phyloP scores from a whole-genome alignment of 192 early-diverging fungal genomes.

The Coemansia sp. region DNA sequence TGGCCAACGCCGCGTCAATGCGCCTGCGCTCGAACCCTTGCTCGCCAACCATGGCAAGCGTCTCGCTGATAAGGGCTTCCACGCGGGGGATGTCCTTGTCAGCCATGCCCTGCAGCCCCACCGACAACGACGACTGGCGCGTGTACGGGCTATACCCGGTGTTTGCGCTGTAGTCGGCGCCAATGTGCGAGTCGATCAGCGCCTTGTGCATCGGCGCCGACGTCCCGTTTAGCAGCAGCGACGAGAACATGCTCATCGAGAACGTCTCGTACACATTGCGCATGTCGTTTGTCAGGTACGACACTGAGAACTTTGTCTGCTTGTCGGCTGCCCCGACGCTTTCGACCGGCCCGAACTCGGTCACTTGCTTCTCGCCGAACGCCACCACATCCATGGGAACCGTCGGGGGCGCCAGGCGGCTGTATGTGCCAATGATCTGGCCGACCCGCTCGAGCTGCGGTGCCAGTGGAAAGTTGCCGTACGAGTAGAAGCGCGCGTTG shows the following conservation, averaged over 20 bases:
- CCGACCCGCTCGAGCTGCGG: constrained; percentile 75
- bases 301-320: constrained; percentile 78
- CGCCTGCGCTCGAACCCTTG: constrained; percentile 80
- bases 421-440: constrained; percentile 62
- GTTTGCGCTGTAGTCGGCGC: constrained; percentile 85
- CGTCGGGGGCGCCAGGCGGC: constrained; percentile 44
- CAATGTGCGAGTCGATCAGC: constrained; percentile 87
- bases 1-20: constrained; percentile 84
- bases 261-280: constrained; percentile 86
- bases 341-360: constrained; percentile 52
- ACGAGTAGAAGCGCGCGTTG: constrained; percentile 90
- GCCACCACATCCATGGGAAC: constrained; percentile 63
- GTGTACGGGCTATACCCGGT: constrained; percentile 83
- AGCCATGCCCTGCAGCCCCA: constrained; percentile 88
- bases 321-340: constrained; percentile 61
- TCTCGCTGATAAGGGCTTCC: constrained; percentile 69
- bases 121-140: constrained; percentile 66
- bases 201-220: constrained; percentile 93
- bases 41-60: constrained; percentile 66
- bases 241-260: constrained; percentile 75
- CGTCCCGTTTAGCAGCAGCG: constrained; percentile 83
- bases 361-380: constrained; percentile 44
- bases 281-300: constrained; percentile 72
- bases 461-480: constrained; percentile 80
- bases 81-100: constrained; percentile 64